Conservation (phyloP, 495 filamentous ascomycete species). For the Penicillium desertorum region DNA sequence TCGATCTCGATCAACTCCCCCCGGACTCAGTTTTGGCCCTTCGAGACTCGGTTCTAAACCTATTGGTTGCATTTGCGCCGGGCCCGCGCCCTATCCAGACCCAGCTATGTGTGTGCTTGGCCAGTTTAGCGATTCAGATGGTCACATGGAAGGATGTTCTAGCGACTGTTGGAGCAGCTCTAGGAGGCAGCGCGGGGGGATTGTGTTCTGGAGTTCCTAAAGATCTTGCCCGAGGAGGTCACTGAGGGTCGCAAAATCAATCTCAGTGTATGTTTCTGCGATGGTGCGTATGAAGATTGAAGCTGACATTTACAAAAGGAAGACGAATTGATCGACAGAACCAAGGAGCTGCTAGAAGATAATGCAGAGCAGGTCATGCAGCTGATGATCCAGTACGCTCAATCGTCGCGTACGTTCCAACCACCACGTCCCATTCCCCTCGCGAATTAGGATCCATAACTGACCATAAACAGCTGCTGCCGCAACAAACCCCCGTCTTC, state of each 20-base stretch:
- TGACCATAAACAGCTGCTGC: conserved; percentile 50
- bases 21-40: conserved; percentile 69
- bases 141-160: conserved; percentile 93
- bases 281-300: neutral
- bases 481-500: conserved; percentile 81
- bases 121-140: conserved; percentile 95
- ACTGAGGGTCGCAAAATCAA: conserved; percentile 98
- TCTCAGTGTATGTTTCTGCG: conserved; percentile 77
- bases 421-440: neutral
- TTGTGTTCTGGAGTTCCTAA: conserved; percentile 91
- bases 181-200: conserved; percentile 78
- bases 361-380: conserved; percentile 84
- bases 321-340: conserved; percentile 82
- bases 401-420: conserved; percentile 73
- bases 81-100: conserved; percentile 90
- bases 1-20: conserved; percentile 83
- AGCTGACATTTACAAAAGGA: conserved; percentile 58
- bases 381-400: conserved; percentile 82
- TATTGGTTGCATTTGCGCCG: conserved; percentile 73
- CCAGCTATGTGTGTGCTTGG: conserved; percentile 92
- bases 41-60: conserved; percentile 75
- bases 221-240: conserved; percentile 96
- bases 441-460: neutral
- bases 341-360: conserved; percentile 81
- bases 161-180: conserved; percentile 68